Evolutionary conservation across 495 filamentous ascomycete genomes (phyloP), one percentile per base, ranked within the genome.

Genomic region (Lepidopterella palustris): DNA sequence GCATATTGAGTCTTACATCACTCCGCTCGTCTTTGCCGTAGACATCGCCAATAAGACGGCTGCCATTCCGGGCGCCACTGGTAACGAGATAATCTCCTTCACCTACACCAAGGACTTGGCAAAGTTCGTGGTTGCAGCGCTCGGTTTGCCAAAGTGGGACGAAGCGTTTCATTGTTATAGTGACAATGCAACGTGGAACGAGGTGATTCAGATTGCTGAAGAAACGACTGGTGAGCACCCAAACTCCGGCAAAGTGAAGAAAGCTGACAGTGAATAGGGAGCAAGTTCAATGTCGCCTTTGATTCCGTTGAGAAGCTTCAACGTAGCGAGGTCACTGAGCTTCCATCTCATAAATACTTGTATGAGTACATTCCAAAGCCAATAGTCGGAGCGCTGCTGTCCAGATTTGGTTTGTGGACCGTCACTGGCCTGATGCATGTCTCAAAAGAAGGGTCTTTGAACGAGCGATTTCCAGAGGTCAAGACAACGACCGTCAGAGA

Each of bases 91-190:
- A 10, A 73, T 81, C 25, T 62, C 73, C 48, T 80, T 82, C 68
- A 82, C 80, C 9, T 77, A 82, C 57, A 78, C 77, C 5, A 71
- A 70, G 11, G 81, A 84, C 61, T 69, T 82, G 59, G 81, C 73
- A 11, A 72, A 68, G 29, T 80, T 81, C 54, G 67, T 82, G 23
- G 74, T 72, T n/a, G 73, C 75, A 13, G 59, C 64, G 24, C 61
- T 84, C 18, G 74, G 77, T 9, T 62, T 78, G 3, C 64, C 73
- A 15, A 72, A 39, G 32, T 39, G 32, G 32, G 32, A 39, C n/a
- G 32, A 39, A n/a, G 32, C 32, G 6, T 39, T 39, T 6, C 32
- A 39, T 39, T 39, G 32, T n/a, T 39, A 39, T 39, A 39, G 32
- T n/a, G 32, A 39, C 32, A 8, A 39, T 39, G 32, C 32, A 39